Evolutionary conservation across 2,329 filamentous ascomycete genomes (phyloP).

Genomic region (Fusarium sp.): DNA sequence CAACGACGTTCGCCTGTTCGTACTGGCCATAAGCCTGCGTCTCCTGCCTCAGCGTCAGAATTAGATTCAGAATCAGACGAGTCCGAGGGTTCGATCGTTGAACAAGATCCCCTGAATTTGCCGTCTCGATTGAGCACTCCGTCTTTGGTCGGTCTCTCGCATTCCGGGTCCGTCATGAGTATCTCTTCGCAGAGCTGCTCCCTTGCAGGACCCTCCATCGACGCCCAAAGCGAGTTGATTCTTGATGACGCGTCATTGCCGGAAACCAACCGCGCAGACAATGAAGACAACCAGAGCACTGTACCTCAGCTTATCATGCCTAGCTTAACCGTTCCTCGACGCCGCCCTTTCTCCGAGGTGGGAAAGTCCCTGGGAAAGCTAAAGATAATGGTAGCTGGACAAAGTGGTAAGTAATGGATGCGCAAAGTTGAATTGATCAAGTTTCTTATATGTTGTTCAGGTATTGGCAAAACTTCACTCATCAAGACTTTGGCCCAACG

Average conservation of each 20-base stretch:
- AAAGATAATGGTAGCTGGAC: conserved; percentile 89
- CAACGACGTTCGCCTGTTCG: conserved; percentile 36
- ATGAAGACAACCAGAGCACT: conserved; percentile 40
- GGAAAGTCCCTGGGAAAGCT: conserved; percentile 88
- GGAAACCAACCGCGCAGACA: conserved; percentile 34
- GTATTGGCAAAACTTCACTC: conserved; percentile 89
- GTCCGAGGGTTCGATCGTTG: conserved; percentile 32
- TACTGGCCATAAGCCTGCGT: conserved; percentile 30
- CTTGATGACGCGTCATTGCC: conserved; percentile 35
- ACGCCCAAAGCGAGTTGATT: conserved; percentile 48
- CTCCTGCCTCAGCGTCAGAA: too few species aligned
- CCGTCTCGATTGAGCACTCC: conserved; percentile 50
- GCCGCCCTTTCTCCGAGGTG: conserved; percentile 89
- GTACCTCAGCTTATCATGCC: conserved; percentile 96
- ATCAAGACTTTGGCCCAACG: conserved; percentile 89
- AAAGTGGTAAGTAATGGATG: conserved; percentile 69
- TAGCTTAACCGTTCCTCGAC: conserved; percentile 89
- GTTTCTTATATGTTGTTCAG: conserved; percentile 59
- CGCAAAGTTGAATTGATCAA: neutral
- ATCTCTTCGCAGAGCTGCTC: conserved; percentile 68
- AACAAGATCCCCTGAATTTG: conserved; percentile 38
- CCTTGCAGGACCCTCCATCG: conserved; percentile 61
- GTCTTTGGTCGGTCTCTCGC: conserved; percentile 46
- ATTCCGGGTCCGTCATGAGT: conserved; percentile 58
- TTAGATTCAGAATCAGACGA: conserved; percentile 17